Evolutionary conservation across 176 grass and related monocot species (phyloP).

Genomic region (Chloris gayana): DNA sequence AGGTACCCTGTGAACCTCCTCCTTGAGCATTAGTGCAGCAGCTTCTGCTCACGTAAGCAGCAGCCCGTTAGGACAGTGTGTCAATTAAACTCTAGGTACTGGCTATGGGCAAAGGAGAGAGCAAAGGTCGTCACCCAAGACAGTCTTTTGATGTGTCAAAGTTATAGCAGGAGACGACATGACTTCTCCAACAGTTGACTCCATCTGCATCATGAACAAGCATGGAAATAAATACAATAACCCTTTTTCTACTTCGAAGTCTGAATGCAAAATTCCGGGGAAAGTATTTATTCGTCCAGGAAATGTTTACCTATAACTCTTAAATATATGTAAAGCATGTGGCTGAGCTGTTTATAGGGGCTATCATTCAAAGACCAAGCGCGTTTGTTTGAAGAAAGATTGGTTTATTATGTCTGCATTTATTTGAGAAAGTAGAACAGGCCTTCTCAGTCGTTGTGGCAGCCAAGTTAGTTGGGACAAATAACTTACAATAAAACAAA

Average conservation of each 20-base stretch:
- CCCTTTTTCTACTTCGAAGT: background rate
- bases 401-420: no score
- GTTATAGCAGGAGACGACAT: constrained; percentile 88
- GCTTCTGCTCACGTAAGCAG: constrained; percentile 56
- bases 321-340: background rate
- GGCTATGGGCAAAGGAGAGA: background rate
- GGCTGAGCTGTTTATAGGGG: background rate
- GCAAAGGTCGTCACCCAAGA: constrained; percentile 61
- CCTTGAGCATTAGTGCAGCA: constrained; percentile 82
- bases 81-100: background rate
- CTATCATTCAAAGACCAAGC: no score
- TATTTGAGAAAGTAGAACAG: no score
- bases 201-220: constrained; percentile 53
- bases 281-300: background rate
- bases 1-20: constrained; percentile 79
- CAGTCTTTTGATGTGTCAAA: constrained; percentile 59
- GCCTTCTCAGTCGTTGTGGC: no score
- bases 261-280: background rate
- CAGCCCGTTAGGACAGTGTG: background rate
- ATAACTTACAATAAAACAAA: no score
- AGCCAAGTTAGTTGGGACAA: no score
- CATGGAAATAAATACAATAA: background rate
- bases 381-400: no score
- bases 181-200: constrained; percentile 68
- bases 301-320: background rate